Percentiles rank a stretch among this genome's conserved stretches.
These are phyloP conservation scores for Phytophthora boehmeriae DNA, from an alignment of 352 stramenopile genomes.

Conservation along the genomic window DNA sequence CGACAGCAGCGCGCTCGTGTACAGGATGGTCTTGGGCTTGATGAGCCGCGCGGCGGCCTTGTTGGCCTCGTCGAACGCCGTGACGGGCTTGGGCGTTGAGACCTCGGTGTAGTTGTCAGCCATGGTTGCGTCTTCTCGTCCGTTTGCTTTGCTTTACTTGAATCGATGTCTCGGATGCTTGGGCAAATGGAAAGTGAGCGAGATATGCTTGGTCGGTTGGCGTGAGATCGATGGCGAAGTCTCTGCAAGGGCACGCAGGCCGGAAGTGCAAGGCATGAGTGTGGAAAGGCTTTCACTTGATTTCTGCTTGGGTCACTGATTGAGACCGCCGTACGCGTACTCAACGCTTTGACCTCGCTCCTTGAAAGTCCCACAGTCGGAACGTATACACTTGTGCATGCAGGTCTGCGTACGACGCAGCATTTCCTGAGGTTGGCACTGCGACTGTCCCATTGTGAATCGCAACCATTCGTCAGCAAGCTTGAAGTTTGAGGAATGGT, in stretches of 20 bases:
- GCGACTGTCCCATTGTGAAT: too few species aligned
- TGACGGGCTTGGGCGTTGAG: slow-evolving; percentile 7
- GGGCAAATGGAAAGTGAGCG: slow-evolving; percentile 20
- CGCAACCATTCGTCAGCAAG: too few species aligned
- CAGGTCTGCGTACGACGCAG: neutral
- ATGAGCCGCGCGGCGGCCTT: slow-evolving; percentile 12
- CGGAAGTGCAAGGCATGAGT: neutral
- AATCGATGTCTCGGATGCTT: slow-evolving; percentile 1
- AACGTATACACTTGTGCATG: neutral
- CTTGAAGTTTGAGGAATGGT: slow-evolving; percentile 8
- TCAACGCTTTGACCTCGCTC: slow-evolving; percentile 1
- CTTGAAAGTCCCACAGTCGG: slow-evolving; percentile 7
- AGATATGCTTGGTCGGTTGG: neutral
- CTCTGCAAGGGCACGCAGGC: neutral
- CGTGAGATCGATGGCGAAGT: neutral
- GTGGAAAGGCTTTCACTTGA: slow-evolving; percentile 21
- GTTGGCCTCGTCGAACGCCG: slow-evolving; percentile 20
- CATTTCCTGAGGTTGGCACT: neutral
- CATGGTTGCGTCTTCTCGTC: slow-evolving; percentile 8
- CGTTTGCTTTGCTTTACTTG: slow-evolving; percentile 4
- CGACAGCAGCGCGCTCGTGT: slow-evolving; percentile 1
- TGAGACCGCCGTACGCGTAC: neutral
- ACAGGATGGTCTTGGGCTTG: slow-evolving; percentile 4
- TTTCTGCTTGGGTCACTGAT: slow-evolving; percentile 17
- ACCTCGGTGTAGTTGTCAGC: slow-evolving; percentile 21